phyloP scores from a whole-genome alignment of 179 eudicot genomes.

The Nepenthes alata region DNA sequence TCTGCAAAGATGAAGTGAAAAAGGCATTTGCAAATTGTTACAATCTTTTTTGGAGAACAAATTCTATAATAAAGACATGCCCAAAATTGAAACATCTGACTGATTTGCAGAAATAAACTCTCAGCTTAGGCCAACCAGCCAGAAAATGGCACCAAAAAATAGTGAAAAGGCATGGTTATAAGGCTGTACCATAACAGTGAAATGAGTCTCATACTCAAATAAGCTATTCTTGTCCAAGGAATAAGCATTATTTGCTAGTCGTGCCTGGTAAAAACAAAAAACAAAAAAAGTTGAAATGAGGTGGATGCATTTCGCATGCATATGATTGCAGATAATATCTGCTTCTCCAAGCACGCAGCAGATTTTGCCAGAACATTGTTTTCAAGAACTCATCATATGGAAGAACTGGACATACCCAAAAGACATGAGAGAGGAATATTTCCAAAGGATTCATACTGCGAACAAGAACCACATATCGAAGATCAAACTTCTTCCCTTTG shows the following conservation, averaged over 20 bases:
- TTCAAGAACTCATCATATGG: background rate
- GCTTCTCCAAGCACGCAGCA: no score
- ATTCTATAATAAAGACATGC: background rate
- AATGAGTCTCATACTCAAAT: slow-evolving; percentile 91
- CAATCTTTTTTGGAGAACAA: background rate
- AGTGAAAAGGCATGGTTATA: background rate
- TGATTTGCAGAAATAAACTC: background rate
- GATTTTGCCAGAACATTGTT: background rate
- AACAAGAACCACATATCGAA: slow-evolving; percentile 81
- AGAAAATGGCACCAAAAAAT: background rate
- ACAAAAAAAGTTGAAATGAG: slow-evolving; percentile 3
- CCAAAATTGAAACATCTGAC: background rate
- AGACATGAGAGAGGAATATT: slow-evolving; percentile 63
- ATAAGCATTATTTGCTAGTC: slow-evolving; percentile 81
- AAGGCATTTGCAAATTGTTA: background rate
- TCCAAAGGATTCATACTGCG: slow-evolving; percentile 90
- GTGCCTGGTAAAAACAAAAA: slow-evolving; percentile 41
- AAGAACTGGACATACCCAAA: slow-evolving; percentile 59
- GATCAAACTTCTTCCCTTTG: slow-evolving; percentile 81
- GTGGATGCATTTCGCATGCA: background rate
- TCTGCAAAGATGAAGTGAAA: slow-evolving; percentile 27
- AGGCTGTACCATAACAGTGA: slow-evolving; percentile 85
- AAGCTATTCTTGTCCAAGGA: slow-evolving; percentile 65
- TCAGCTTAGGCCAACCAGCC: background rate
- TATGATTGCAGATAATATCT: background rate